Evolutionary conservation across 1,284 basidiomycete species (phyloP), one percentile per base, ranked within the genome.

Genomic region (Takashimella koratensis): DNA sequence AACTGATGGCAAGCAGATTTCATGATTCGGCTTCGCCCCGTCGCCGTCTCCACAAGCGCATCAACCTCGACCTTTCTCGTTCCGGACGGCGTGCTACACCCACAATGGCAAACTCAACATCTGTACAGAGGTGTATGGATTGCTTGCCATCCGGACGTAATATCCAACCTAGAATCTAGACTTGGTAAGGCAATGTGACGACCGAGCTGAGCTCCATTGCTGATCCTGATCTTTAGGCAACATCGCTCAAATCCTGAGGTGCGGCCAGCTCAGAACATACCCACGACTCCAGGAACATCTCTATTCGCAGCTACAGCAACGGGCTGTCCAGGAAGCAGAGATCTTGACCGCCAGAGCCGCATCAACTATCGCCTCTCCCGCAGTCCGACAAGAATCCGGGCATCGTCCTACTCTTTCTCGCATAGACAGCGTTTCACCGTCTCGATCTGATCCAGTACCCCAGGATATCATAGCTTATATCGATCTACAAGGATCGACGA

Each of bases 1-100:
- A 19, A 11, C 2, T 12, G 19, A 21, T 41, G 13, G 26, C 42
- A 16, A 10, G 1, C 45, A 60, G 62, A 25, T 12, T 60, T 59
- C 46, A 52, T 63, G 52, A 40, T 64, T 44, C 58, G 51, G 20
- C 56, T 62, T 8, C 51, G 52, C 19, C 30, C 53, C 3, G 40
- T 43, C 1, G 21, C 27, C 39, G 23, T 25, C 4, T 24, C 43
- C 39, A 16, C 3, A 20, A 22, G 11, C 24, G 6, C 11, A 5
- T 45, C 19, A 40, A 45, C 12, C 13, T 45, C 42, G 19, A 22
- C 3, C 30, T 36, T 8, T 36, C 16, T 36, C 10, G 30, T 36
- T 8, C 30, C 30, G 8, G 30, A 36, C 30, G 30, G 30, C 10
- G 16, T 36, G 8, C 16, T 16, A 36, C 30, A 36, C 16, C 30